phyloP scores from a whole-genome alignment of 177 flowering plant genomes.

The Vitis hybrid region DNA sequence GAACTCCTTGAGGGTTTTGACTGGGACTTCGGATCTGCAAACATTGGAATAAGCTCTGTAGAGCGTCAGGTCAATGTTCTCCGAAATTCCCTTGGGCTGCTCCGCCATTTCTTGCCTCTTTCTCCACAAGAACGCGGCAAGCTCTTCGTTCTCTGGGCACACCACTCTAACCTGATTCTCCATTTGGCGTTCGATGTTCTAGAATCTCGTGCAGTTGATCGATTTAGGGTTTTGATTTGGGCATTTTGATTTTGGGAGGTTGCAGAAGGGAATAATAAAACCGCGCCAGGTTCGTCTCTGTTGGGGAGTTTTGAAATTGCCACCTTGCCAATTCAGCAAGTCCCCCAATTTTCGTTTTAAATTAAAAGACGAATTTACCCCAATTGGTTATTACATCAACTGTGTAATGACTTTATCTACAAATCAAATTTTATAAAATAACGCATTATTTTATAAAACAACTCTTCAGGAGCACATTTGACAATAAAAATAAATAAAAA shows the following conservation, averaged over 20 bases:
- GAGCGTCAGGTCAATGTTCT: slow-evolving; percentile 46
- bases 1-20: slow-evolving; percentile 63
- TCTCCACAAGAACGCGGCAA: slow-evolving; percentile 47
- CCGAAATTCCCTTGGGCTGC: slow-evolving; percentile 53
- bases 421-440: too few relatives aligned
- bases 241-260: background rate
- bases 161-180: slow-evolving; percentile 29
- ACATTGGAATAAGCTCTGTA: slow-evolving; percentile 56
- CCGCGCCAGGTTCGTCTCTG: background rate
- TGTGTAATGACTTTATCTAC: too few relatives aligned
- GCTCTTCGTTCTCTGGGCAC: slow-evolving; percentile 65
- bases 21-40: slow-evolving; percentile 49
- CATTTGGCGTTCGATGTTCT: slow-evolving; percentile 22
- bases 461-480: too few relatives aligned
- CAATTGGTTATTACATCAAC: background rate
- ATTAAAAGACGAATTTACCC: background rate
- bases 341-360: background rate
- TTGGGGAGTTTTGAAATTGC: background rate
- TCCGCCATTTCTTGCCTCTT: slow-evolving; percentile 65
- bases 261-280: background rate
- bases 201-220: background rate
- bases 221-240: background rate
- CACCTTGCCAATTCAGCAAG: background rate
- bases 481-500: too few relatives aligned
- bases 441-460: too few relatives aligned